Base-by-base conservation (phyloP, 2,329 filamentous ascomycete genomes). In the Alternaria sp. region DNA sequence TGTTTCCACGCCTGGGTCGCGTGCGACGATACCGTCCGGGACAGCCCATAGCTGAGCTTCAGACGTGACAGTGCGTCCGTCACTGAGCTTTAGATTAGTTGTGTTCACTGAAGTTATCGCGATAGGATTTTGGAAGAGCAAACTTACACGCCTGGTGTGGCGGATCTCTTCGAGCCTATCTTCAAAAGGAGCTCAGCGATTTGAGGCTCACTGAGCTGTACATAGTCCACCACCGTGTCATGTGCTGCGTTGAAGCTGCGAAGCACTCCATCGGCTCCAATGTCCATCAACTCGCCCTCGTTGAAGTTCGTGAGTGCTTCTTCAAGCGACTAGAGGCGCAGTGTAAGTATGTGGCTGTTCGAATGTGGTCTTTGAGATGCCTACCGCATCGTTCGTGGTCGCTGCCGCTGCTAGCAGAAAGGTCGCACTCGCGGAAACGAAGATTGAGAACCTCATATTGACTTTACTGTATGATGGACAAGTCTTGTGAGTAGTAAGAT, bases 1-100 rank as follows among this genome's bases (percentile, higher is more conserved):
- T 17, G n/a, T 40, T 40, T 0, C 0, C n/a, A 3, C 36, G 36
- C 0, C 0, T 0, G 36, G 15, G 0, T 40, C 36, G 1, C 36
- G 36, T 40, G 36, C 36, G n/a, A 11, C 3, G 8, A 40, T 40
- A 0, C 1, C 36, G 36, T 40, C 36, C 0, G 36, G 36, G n/a
- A 40, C n/a, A 1, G 36, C 36, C 36, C 15, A 40, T 6, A 40
- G n/a, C 36, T 40, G 36, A 11, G 36, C 36, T 0, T 40, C 36
- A 17, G 36, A 40, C 8, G 36, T 40, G 0, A 40, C 36, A 0
- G 36, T 40, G 8, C 36, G 36, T 1, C 36, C 36, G 1, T 40
- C 32, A 2, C 32, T 40, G 12, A 21, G 21, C 21, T 3, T 30
- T 5, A 30, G 11, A 12, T 30, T 30, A 30, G 28, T 30, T 30